phyloP scores from a whole-genome alignment of 345 rosid species.

The Bruguiera sexangula region DNA sequence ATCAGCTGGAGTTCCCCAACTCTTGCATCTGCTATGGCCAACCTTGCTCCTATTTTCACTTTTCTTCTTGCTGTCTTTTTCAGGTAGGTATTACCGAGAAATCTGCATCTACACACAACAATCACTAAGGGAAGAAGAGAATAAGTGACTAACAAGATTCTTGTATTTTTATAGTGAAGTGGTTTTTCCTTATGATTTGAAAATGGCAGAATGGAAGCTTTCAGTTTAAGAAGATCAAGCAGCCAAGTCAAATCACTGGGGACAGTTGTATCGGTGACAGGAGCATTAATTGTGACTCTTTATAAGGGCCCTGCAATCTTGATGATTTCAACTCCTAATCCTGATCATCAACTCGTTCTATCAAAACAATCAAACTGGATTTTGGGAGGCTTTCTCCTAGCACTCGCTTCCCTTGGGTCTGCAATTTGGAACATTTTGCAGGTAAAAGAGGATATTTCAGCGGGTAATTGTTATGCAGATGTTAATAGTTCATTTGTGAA shows the following conservation, averaged over 20 bases:
- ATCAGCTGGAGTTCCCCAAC: constrained; percentile 36
- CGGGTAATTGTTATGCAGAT: background rate
- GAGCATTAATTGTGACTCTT: constrained; percentile 42
- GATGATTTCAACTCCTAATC: constrained; percentile 3
- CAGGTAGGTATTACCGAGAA: constrained; percentile 17
- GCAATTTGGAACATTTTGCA: constrained; percentile 37
- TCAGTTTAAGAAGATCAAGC: constrained; percentile 33
- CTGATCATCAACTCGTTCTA: constrained; percentile 10
- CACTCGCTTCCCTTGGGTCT: constrained; percentile 23
- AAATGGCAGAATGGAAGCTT: constrained; percentile 35
- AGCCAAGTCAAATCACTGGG: constrained; percentile 40
- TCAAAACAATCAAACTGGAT: constrained; percentile 41
- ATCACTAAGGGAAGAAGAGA: too few species aligned
- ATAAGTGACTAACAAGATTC: too few species aligned
- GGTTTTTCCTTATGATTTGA: background rate
- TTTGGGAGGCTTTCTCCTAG: constrained; percentile 36
- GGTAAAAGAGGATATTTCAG: constrained; percentile 20
- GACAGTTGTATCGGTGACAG: constrained; percentile 34
- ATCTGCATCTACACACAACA: too few species aligned
- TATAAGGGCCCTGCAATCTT: constrained; percentile 35
- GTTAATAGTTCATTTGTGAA: background rate
- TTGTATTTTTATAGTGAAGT: background rate
- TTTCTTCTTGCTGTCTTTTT: constrained; percentile 35
- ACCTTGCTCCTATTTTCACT: constrained; percentile 38
- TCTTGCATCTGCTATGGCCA: constrained; percentile 34